Conservation (phyloP, 495 filamentous ascomycete species). For the Penicillium manginii region DNA sequence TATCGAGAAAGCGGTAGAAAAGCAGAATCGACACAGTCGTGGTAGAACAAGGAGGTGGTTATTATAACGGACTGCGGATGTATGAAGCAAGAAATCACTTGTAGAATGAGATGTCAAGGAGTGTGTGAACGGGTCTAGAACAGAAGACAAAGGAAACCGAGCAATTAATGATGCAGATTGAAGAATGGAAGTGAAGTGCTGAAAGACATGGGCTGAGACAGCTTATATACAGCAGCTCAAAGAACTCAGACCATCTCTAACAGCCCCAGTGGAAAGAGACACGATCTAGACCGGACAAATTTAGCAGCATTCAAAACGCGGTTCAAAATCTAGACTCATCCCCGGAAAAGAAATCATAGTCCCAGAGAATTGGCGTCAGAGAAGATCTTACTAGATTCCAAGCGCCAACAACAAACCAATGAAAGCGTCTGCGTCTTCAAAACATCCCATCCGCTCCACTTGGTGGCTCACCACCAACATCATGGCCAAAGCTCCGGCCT, state of each 20-base stretch:
- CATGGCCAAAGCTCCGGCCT: background rate
- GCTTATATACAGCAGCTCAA: conserved; percentile 16
- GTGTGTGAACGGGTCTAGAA: background rate
- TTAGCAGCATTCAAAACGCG: conserved; percentile 15
- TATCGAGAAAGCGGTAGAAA: background rate
- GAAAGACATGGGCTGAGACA: conserved; percentile 1
- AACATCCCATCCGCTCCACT: background rate
- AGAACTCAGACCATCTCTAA: conserved; percentile 3
- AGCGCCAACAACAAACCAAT: conserved; percentile 9
- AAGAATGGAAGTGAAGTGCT: background rate
- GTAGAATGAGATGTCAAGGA: background rate
- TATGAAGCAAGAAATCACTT: background rate
- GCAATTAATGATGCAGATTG: conserved; percentile 5
- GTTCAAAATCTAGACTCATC: conserved; percentile 17
- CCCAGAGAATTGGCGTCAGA: background rate
- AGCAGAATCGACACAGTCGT: background rate
- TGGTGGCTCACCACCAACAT: background rate
- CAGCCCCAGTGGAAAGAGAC: background rate
- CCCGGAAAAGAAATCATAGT: background rate
- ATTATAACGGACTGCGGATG: background rate
- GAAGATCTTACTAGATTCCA: background rate
- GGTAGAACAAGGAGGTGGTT: background rate
- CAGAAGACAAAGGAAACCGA: background rate
- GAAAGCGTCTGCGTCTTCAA: background rate
- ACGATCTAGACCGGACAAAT: conserved; percentile 24